phyloP scores from a whole-genome alignment of 2,329 filamentous ascomycete genomes.

The Fusarium nodosum region DNA sequence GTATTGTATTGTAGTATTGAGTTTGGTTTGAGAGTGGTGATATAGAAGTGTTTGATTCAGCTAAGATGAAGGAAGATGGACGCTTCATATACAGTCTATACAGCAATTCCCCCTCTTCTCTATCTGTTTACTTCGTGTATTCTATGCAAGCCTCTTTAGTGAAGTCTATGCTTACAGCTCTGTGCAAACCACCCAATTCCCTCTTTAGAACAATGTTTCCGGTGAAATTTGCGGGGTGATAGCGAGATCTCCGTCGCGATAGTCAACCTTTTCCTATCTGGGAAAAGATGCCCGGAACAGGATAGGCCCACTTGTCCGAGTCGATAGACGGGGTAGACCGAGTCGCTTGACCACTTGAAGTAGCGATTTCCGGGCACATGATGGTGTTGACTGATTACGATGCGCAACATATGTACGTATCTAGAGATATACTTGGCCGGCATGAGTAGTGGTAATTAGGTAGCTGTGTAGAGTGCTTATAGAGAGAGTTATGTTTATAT shows the following conservation, averaged over 20 bases:
- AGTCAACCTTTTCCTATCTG: slow-evolving; percentile 41
- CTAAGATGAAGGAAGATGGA: slow-evolving; percentile 12
- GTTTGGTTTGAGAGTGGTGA: background rate
- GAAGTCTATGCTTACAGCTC: background rate
- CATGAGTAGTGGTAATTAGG: background rate
- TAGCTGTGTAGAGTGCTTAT: background rate
- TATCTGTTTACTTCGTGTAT: background rate
- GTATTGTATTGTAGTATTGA: background rate
- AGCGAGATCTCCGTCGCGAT: slow-evolving; percentile 14
- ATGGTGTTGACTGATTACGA: slow-evolving; percentile 2
- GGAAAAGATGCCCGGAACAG: slow-evolving; percentile 37
- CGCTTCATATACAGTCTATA: slow-evolving; percentile 28
- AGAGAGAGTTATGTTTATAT: slow-evolving; percentile 3
- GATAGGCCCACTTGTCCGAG: slow-evolving; percentile 3
- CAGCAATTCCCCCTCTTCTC: slow-evolving; percentile 7
- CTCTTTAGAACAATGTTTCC: slow-evolving; percentile 41
- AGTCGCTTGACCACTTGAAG: slow-evolving; percentile 34
- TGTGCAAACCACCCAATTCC: slow-evolving; percentile 1
- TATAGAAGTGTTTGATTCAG: slow-evolving; percentile 7
- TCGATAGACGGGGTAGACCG: slow-evolving; percentile 18
- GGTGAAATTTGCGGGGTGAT: slow-evolving; percentile 19
- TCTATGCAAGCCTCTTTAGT: background rate
- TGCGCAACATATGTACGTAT: background rate
- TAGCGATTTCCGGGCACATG: slow-evolving; percentile 27
- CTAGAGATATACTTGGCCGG: background rate